A percentile compares a stretch with the other conserved stretches of the same genome.
Conservation (phyloP, 2,329 filamentous ascomycete species). For the Neodidymelliopsis sp. region DNA sequence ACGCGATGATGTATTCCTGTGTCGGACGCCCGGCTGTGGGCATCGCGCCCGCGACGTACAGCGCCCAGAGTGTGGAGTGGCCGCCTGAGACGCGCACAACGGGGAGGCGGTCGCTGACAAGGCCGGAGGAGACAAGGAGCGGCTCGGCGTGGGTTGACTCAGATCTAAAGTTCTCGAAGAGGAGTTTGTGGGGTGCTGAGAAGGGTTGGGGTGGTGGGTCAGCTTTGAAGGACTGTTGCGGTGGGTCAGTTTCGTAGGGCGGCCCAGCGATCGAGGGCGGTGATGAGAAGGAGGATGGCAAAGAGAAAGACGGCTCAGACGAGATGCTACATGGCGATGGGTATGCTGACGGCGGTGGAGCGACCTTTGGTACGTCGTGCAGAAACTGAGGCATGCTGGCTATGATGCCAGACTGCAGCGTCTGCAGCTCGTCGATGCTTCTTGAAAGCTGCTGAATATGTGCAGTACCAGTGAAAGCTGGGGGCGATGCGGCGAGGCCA, state of each 20-base stretch:
- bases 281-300: not conserved
- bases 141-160: constrained; percentile 1
- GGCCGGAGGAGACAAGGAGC: constrained; percentile 1
- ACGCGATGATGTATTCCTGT: constrained; percentile 34
- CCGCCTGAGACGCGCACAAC: constrained; percentile 43
- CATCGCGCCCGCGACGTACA: constrained; percentile 43
- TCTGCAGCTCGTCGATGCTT: constrained; percentile 33
- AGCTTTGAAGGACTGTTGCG: not conserved
- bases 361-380: constrained; percentile 38
- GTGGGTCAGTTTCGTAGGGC: not conserved
- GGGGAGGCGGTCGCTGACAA: constrained; percentile 32
- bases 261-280: not conserved
- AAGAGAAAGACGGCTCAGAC: not conserved
- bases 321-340: not conserved
- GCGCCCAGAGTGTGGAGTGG: constrained; percentile 41
- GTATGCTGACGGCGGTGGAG: constrained; percentile 1
- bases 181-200: constrained; percentile 3
- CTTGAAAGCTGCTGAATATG: constrained; percentile 32
- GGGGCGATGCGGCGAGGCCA: constrained; percentile 38
- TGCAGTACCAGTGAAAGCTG: constrained; percentile 28
- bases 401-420: constrained; percentile 42
- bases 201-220: not conserved
- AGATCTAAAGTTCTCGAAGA: constrained; percentile 30
- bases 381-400: constrained; percentile 47
- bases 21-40: constrained; percentile 32